Conservation (phyloP, 805 yeast genomes). For the Cyberlindnera sargentensis region DNA sequence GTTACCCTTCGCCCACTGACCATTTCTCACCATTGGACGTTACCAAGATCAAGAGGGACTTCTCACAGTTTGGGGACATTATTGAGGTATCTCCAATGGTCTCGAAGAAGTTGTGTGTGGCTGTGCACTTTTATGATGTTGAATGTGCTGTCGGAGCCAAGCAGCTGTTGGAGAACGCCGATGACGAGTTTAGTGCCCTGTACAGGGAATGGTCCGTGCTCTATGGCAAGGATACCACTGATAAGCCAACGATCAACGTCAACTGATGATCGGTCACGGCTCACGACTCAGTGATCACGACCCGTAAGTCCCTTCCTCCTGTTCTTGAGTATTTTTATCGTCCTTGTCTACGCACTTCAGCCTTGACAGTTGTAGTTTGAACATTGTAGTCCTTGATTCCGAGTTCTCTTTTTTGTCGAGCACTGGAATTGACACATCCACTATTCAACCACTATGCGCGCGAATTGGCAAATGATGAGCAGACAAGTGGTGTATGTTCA, state of each 20-base stretch:
- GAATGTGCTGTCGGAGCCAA: constrained; percentile 55
- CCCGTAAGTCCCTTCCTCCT: too few relatives aligned
- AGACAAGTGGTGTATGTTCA: constrained; percentile 18
- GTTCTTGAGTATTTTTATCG: too few relatives aligned
- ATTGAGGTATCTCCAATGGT: constrained; percentile 60
- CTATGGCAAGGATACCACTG: constrained; percentile 65
- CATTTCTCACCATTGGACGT: constrained; percentile 42
- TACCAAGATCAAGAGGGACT: constrained; percentile 39
- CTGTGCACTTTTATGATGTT: constrained; percentile 53
- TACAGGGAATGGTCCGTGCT: constrained; percentile 57
- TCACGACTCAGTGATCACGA: too few relatives aligned
- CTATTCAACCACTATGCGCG: too few relatives aligned
- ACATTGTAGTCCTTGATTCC: too few relatives aligned
- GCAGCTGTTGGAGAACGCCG: constrained; percentile 31
- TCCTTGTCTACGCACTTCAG: too few relatives aligned
- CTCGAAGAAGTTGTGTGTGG: constrained; percentile 55
- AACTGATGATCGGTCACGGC: too few relatives aligned
- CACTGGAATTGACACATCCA: neutral
- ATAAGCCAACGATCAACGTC: constrained; percentile 36
- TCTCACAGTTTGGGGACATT: constrained; percentile 49
- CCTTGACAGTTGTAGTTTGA: too few relatives aligned
- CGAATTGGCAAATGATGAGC: neutral
- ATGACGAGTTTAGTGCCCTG: constrained; percentile 32
- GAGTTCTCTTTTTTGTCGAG: too few relatives aligned
- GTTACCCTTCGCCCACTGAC: constrained; percentile 37